These are phyloP conservation scores for Chaetomiaceae sp. DNA, from an alignment of 2,329 filamentous ascomycete species.

Conservation along the genomic window DNA sequence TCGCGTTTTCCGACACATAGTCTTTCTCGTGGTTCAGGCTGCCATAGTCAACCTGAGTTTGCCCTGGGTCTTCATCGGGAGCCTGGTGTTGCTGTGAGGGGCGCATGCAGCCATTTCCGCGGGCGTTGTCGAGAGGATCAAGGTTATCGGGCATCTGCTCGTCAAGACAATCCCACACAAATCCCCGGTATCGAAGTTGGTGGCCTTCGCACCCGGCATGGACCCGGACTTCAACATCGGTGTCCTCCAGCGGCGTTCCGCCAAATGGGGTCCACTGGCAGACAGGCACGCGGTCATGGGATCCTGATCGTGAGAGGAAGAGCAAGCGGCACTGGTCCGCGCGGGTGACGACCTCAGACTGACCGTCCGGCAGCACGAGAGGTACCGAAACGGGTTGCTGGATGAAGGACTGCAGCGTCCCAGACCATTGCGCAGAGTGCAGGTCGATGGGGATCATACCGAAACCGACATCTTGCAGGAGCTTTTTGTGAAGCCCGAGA, in stretches of 20 bases:
- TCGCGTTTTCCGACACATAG: conserved; percentile 28
- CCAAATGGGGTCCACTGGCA: conserved; percentile 32
- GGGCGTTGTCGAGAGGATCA: too few relatives aligned
- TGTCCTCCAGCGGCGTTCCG: conserved; percentile 25
- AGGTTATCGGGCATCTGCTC: background rate
- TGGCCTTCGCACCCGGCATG: conserved; percentile 27
- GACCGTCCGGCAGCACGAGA: conserved; percentile 6
- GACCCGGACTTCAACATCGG: conserved; percentile 28
- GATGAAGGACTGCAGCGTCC: conserved; percentile 28
- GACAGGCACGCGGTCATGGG: conserved; percentile 23
- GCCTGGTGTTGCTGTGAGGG: background rate
- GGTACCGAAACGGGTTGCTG: conserved; percentile 24
- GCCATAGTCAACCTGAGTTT: conserved; percentile 8
- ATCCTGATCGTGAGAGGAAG: conserved; percentile 26
- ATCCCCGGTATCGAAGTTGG: conserved; percentile 9
- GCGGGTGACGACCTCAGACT: conserved; percentile 23
- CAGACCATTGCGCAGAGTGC: conserved; percentile 28
- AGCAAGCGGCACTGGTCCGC: conserved; percentile 30
- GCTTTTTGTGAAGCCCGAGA: conserved; percentile 15
- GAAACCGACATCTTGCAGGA: conserved; percentile 22
- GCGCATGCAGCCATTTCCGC: too few relatives aligned
- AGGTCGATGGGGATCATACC: conserved; percentile 28
- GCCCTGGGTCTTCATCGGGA: background rate
- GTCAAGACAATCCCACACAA: conserved; percentile 13
- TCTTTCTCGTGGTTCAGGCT: conserved; percentile 19